These are phyloP conservation scores for Coleophoma cylindrospora DNA, from an alignment of 2,329 filamentous ascomycete species.

Conservation along the genomic window DNA sequence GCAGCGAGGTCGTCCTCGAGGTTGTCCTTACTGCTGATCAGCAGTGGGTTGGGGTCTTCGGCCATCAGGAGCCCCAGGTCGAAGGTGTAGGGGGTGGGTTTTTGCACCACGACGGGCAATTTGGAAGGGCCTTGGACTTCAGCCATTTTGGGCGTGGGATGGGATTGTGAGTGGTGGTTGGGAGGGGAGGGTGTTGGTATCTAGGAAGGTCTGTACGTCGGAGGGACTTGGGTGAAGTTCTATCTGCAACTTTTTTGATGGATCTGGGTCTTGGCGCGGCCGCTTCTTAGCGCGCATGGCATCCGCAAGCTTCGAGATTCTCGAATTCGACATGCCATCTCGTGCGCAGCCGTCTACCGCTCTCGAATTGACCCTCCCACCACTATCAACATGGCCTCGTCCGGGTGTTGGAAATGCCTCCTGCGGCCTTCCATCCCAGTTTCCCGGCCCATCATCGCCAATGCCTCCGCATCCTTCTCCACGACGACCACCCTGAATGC, in stretches of 20 bases:
- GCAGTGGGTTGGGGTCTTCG: slow-evolving; percentile 80
- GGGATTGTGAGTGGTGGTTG: neutral
- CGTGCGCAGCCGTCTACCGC: too few relatives aligned
- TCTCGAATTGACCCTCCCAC: neutral
- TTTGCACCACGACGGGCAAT: slow-evolving; percentile 63
- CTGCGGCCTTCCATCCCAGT: slow-evolving; percentile 37
- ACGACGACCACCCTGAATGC: slow-evolving; percentile 21
- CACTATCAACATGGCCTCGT: slow-evolving; percentile 43
- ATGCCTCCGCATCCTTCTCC: slow-evolving; percentile 24
- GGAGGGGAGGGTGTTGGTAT: slow-evolving; percentile 1
- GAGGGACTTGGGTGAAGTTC: neutral
- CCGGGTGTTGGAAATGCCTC: slow-evolving; percentile 55
- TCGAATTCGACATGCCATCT: too few relatives aligned
- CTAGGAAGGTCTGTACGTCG: neutral
- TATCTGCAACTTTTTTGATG: slow-evolving; percentile 1
- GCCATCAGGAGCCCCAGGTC: slow-evolving; percentile 84
- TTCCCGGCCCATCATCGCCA: slow-evolving; percentile 31
- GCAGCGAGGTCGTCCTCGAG: slow-evolving; percentile 66
- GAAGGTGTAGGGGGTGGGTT: slow-evolving; percentile 87
- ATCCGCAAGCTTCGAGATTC: too few relatives aligned
- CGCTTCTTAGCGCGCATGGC: slow-evolving; percentile 4
- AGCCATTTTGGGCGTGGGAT: slow-evolving; percentile 2
- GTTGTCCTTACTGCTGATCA: slow-evolving; percentile 40
- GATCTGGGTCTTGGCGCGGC: slow-evolving; percentile 4
- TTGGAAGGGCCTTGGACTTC: slow-evolving; percentile 18